Percentiles rank a stretch among this genome's conserved stretches.
phyloP scores from a whole-genome alignment of 768 basidiomycete genomes.

The Brasilioporus rufonigricans region DNA sequence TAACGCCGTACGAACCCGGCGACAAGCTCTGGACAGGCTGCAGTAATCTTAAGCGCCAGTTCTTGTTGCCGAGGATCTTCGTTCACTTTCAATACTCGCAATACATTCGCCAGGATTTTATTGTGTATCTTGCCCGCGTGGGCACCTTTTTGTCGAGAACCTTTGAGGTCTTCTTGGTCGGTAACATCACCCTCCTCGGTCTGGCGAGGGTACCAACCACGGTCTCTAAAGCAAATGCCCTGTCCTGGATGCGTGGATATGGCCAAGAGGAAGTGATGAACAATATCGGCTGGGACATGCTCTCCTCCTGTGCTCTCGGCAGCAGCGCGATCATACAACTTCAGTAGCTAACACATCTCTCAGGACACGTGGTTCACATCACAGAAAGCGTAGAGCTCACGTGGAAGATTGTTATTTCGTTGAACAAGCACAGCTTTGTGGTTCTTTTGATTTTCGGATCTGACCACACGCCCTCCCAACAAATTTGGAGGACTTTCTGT shows the following conservation, averaged over 20 bases:
- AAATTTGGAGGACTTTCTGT: conserved; percentile 64
- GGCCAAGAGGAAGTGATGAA: conserved; percentile 84
- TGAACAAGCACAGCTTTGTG: conserved; percentile 69
- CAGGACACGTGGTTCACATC: not conserved
- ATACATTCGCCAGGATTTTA: conserved; percentile 73
- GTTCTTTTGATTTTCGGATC: conserved; percentile 72
- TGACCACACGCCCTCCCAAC: conserved; percentile 75
- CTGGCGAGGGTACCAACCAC: conserved; percentile 88
- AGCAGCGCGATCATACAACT: conserved; percentile 64
- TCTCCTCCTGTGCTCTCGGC: conserved; percentile 50
- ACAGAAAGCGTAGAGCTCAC: conserved; percentile 36
- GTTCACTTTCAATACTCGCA: conserved; percentile 79
- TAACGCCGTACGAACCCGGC: conserved; percentile 51
- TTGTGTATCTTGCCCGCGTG: conserved; percentile 63
- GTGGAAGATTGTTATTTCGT: conserved; percentile 60
- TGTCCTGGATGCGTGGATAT: conserved; percentile 77
- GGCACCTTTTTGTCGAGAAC: conserved; percentile 31
- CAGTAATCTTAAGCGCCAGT: conserved; percentile 75
- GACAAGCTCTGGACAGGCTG: conserved; percentile 83
- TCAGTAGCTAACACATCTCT: conserved; percentile 50
- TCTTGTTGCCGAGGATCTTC: conserved; percentile 87
- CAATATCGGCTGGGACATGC: conserved; percentile 70
- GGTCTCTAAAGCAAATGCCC: conserved; percentile 85
- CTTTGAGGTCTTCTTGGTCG: conserved; percentile 38
- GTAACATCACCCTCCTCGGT: conserved; percentile 38